Conservation (phyloP, 2,329 filamentous ascomycete species). For the Neoarthrinium moseri region DNA sequence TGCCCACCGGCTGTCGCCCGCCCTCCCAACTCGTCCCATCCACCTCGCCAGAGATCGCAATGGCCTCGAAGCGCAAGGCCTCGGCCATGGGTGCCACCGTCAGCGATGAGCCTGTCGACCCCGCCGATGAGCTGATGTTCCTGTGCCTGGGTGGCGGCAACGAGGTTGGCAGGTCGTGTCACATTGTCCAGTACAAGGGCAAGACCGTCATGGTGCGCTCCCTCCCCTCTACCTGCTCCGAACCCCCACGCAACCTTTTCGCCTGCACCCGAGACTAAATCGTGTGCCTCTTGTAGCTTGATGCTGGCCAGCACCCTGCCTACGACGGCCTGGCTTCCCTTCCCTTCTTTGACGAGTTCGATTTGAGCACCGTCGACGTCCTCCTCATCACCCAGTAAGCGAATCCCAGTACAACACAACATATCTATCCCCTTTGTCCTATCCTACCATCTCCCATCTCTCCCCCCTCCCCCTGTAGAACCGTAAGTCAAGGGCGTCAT, state of each 20-base stretch:
- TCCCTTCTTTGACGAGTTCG: slow-evolving; percentile 98
- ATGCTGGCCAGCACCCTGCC: slow-evolving; percentile 94
- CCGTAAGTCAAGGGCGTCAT: slow-evolving; percentile 18
- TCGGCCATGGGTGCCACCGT: slow-evolving; percentile 65
- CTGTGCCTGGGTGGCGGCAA: slow-evolving; percentile 92
- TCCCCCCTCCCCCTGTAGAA: slow-evolving; percentile 6
- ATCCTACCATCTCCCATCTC: neutral
- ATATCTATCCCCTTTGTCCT: too few species aligned
- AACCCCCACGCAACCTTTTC: neutral
- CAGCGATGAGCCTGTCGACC: slow-evolving; percentile 85
- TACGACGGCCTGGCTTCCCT: slow-evolving; percentile 92
- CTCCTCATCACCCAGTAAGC: slow-evolving; percentile 99
- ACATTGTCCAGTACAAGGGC: slow-evolving; percentile 98
- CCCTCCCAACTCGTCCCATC: too few species aligned
- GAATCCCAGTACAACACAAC: too few species aligned
- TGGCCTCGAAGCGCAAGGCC: slow-evolving; percentile 94
- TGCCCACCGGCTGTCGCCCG: too few species aligned
- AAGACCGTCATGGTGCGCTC: slow-evolving; percentile 94
- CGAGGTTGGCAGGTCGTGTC: slow-evolving; percentile 94
- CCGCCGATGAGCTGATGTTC: slow-evolving; percentile 91
- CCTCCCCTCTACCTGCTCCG: neutral
- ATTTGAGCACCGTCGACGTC: slow-evolving; percentile 94
- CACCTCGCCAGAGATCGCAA: slow-evolving; percentile 39
- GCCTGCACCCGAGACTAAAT: slow-evolving; percentile 15
- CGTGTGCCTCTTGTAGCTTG: slow-evolving; percentile 62